Evolutionary conservation across 805 yeast genomes (phyloP), one percentile per base, ranked within the genome.

Genomic region (Sugiyamaella marilandica): DNA sequence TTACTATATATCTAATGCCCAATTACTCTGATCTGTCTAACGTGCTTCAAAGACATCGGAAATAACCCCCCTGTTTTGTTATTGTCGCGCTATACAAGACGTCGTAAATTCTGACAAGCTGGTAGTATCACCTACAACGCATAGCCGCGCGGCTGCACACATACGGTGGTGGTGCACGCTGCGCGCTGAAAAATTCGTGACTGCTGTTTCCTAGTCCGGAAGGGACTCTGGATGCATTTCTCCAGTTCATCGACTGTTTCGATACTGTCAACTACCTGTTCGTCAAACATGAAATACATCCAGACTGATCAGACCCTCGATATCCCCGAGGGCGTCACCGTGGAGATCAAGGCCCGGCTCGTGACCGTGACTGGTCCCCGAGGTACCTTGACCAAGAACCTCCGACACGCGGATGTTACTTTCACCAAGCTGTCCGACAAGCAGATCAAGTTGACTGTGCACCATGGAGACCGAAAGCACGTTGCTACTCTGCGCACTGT

Each of bases 401-500:
- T 92, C 74, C 83, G 85, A 74, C 99, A 94, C 81, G 84, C 94
- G 70, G 88, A 92, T 75, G 96, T 94, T 67, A 85, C 97, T 66
- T 92, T 94, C 85, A 49, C 58, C 59, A 89, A 91, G 81, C 71
- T 87, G 62, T 74, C 76, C 72, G 78, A 81, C 79, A 79, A 71
- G 63, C 82, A 80, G 69, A 80, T 94, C 78, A 87, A 85, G 79
- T 82, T 94, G 74, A 81, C 90, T 67, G 97, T 94, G 65, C 95
- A 87, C 85, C 89, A 92, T 75, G 99, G 98, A 81, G 96, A 89
- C 87, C 88, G 98, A 84, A 92, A 92, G 86, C 99, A 94, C 80
- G 98, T 94, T 75, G 99, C 99, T 75, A 87, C 97, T 72, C 82
- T 94, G 75, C 91, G 98, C 84, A 92, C 99, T 60, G 98, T 94